These are phyloP conservation scores for Agarophyton chilense DNA, from an alignment of 23 red algal species.

Conservation along the genomic window DNA sequence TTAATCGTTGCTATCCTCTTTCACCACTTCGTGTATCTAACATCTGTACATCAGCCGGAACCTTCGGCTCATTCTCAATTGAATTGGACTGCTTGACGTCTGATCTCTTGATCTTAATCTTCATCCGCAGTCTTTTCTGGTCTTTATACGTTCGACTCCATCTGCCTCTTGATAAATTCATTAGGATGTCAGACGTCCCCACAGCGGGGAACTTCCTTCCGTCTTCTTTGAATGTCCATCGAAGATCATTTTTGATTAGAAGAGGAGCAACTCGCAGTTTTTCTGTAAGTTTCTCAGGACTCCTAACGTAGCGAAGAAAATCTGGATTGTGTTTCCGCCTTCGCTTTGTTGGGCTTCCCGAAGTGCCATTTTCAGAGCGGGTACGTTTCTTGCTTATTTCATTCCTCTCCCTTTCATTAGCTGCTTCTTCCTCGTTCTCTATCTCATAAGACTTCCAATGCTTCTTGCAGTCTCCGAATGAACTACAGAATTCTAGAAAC, in stretches of 20 bases:
- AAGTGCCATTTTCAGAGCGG: not conserved
- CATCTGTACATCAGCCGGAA: not conserved
- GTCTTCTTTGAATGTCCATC: conserved; percentile 6
- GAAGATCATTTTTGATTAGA: not conserved
- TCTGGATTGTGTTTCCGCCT: not conserved
- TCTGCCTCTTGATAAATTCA: conserved; percentile 3
- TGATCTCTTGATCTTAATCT: not conserved
- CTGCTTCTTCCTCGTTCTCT: not conserved
- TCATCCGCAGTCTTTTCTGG: not conserved
- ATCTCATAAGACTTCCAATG: not conserved
- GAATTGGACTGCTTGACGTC: not conserved
- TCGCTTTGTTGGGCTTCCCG: not conserved
- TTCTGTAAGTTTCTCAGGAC: not conserved
- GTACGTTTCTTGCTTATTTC: not conserved
- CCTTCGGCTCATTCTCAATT: not conserved
- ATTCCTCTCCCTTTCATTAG: not conserved
- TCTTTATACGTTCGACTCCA: not conserved
- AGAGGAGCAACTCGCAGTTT: not conserved
- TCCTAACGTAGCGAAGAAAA: conserved; percentile 4
- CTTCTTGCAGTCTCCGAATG: conserved; percentile 12
- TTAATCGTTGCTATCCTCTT: not conserved
- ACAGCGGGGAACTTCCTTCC: not conserved
- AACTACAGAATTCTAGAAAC: conserved; percentile 37
- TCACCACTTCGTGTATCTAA: not conserved
- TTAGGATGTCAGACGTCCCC: conserved; percentile 5